Percentiles rank a stretch among this genome's conserved stretches.
Evolutionary conservation across 2,329 filamentous ascomycete genomes (phyloP).

Genomic region (Fusarium equiseti): DNA sequence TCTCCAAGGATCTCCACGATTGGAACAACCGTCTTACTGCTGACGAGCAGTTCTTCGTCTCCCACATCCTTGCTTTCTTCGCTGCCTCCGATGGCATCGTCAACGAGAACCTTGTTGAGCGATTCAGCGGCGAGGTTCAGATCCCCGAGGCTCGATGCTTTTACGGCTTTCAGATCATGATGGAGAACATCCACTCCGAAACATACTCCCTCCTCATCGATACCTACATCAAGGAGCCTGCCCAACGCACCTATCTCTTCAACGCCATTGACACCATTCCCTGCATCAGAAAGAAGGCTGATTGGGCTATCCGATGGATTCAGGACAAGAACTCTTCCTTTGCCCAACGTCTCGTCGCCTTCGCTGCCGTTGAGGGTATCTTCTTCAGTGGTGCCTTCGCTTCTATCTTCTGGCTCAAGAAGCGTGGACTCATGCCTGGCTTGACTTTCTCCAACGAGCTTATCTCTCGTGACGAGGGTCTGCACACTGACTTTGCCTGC

Average conservation of each 20-base stretch:
- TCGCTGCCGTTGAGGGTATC: conserved; percentile 98
- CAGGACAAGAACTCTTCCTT: conserved; percentile 93
- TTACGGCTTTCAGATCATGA: conserved; percentile 99
- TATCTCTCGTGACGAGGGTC: conserved; percentile 98
- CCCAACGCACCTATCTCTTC: conserved; percentile 93
- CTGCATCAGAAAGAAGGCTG: conserved; percentile 97
- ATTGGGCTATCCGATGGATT: conserved; percentile 98
- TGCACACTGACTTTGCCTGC: conserved; percentile 99
- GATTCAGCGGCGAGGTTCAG: conserved; percentile 97
- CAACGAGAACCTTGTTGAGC: conserved; percentile 98
- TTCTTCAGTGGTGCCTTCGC: conserved; percentile 99
- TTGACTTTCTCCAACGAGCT: conserved; percentile 99
- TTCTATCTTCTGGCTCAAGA: conserved; percentile 99
- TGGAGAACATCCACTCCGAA: conserved; percentile 99
- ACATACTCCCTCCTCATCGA: conserved; percentile 99
- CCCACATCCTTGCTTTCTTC: conserved; percentile 98
- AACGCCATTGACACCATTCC: conserved; percentile 99
- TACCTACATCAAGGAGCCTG: conserved; percentile 98
- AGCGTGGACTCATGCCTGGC: conserved; percentile 98
- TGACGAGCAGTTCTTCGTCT: conserved; percentile 98
- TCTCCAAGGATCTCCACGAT: conserved; percentile 98
- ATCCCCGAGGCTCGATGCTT: conserved; percentile 98
- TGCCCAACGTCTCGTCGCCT: conserved; percentile 93
- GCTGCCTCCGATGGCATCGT: conserved; percentile 98
- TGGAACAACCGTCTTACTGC: conserved; percentile 98